Conservation (phyloP, 345 rosid species). For the Barbarea vulgaris region DNA sequence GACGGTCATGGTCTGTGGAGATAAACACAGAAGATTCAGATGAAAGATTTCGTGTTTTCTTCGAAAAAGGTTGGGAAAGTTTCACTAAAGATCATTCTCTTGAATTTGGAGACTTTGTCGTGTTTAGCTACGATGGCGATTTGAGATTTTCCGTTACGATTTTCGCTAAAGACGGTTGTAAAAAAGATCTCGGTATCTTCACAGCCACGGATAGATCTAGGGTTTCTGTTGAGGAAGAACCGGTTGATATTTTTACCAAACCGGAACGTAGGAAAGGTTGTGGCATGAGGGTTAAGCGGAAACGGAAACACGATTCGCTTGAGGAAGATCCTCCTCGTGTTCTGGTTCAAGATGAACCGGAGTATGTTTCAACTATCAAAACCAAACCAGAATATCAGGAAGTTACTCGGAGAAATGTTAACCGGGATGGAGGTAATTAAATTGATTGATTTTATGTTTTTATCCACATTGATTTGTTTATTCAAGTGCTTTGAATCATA, state of each 20-base stretch:
- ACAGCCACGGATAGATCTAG: constrained; percentile 23
- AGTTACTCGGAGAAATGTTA: neutral
- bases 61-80: constrained; percentile 29
- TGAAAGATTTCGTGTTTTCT: constrained; percentile 13
- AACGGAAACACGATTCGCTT: constrained; percentile 12
- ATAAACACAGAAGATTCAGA: constrained; percentile 19
- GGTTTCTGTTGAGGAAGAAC: constrained; percentile 27
- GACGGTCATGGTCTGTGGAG: constrained; percentile 29
- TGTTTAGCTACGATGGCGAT: constrained; percentile 28
- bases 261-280: neutral
- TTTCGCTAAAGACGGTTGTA: constrained; percentile 31
- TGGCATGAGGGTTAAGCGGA: constrained; percentile 8
- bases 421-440: constrained; percentile 24
- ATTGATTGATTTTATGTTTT: neutral
- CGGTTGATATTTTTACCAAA: neutral
- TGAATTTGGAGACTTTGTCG: constrained; percentile 35
- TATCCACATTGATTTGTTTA: neutral
- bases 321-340: neutral
- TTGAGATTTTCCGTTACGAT: constrained; percentile 22
- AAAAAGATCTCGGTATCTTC: constrained; percentile 12
- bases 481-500: neutral
- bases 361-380: neutral
- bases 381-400: constrained; percentile 3
- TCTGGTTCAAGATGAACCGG: neutral
- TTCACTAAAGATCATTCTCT: constrained; percentile 28